Conservation (phyloP, 805 yeast species). For the Maudiozyma serrabonitensis region DNA sequence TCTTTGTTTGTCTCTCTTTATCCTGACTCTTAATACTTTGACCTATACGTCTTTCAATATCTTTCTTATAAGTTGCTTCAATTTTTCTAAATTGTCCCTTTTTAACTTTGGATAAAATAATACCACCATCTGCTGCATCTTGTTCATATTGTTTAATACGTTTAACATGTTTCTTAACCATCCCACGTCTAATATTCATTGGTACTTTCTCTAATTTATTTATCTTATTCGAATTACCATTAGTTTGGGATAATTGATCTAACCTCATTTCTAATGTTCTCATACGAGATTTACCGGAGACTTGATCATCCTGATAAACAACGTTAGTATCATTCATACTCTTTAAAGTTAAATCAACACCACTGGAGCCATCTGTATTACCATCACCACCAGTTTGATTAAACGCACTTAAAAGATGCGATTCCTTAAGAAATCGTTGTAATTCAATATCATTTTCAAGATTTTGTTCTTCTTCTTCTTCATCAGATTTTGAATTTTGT, state of each 20-base stretch:
- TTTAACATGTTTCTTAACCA: slow-evolving; percentile 47
- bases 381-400: slow-evolving; percentile 9
- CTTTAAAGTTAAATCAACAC: slow-evolving; percentile 57
- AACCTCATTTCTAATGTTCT: slow-evolving; percentile 55
- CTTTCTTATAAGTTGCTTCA: slow-evolving; percentile 36
- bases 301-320: slow-evolving; percentile 34
- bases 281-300: slow-evolving; percentile 60
- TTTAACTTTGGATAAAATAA: slow-evolving; percentile 61
- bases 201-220: slow-evolving; percentile 67
- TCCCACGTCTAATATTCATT: slow-evolving; percentile 79
- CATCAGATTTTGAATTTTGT: slow-evolving; percentile 14
- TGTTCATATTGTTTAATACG: slow-evolving; percentile 51
- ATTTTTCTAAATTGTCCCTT: slow-evolving; percentile 58
- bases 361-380: slow-evolving; percentile 34
- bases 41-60: slow-evolving; percentile 35
- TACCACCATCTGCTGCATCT: slow-evolving; percentile 85
- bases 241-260: slow-evolving; percentile 36
- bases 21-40: slow-evolving; percentile 42
- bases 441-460: slow-evolving; percentile 62
- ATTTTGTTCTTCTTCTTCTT: slow-evolving; percentile 39
- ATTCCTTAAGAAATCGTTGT: slow-evolving; percentile 60
- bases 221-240: slow-evolving; percentile 32
- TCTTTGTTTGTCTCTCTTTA: slow-evolving; percentile 31
- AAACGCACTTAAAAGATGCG: slow-evolving; percentile 48
- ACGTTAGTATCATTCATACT: slow-evolving; percentile 32